Percentiles rank a stretch among this genome's conserved stretches.
phyloP scores from a whole-genome alignment of 768 basidiomycete genomes.

The Suillus bovinus region DNA sequence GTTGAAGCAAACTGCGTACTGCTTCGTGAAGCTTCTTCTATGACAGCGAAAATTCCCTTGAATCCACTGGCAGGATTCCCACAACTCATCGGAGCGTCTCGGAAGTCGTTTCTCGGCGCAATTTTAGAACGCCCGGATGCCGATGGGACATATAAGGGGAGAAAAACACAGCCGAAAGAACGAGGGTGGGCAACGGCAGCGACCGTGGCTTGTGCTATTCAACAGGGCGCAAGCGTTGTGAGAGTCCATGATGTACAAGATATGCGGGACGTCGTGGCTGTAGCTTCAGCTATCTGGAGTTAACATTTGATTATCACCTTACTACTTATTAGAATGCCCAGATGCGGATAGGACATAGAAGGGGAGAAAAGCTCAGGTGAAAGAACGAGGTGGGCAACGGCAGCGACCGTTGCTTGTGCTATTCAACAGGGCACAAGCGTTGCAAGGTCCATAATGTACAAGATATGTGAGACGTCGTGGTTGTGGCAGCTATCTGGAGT shows the following conservation, averaged over 20 bases:
- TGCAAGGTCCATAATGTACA: conserved; percentile 82
- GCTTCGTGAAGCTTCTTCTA: conserved; percentile 48
- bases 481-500: conserved; percentile 61
- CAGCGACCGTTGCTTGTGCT: conserved; percentile 70
- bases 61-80: conserved; percentile 64
- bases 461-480: conserved; percentile 73
- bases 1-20: conserved; percentile 71
- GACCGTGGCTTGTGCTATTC: conserved; percentile 69
- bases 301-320: background rate
- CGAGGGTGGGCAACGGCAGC: conserved; percentile 80
- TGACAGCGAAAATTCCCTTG: conserved; percentile 44
- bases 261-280: conserved; percentile 70
- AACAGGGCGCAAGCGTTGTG: conserved; percentile 70
- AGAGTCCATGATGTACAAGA: conserved; percentile 81
- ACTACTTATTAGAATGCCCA: conserved; percentile 41
- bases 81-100: conserved; percentile 72
- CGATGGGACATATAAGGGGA: conserved; percentile 41
- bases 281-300: conserved; percentile 63
- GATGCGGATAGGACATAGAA: conserved; percentile 38
- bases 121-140: conserved; percentile 52
- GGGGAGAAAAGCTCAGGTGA: conserved; percentile 58
- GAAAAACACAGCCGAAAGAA: conserved; percentile 62
- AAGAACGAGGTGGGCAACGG: conserved; percentile 80
- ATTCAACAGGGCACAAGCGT: conserved; percentile 72
- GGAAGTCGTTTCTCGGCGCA: conserved; percentile 81